These are phyloP conservation scores for Pichia heedii DNA, from an alignment of 805 yeast species.

Conservation along the genomic window DNA sequence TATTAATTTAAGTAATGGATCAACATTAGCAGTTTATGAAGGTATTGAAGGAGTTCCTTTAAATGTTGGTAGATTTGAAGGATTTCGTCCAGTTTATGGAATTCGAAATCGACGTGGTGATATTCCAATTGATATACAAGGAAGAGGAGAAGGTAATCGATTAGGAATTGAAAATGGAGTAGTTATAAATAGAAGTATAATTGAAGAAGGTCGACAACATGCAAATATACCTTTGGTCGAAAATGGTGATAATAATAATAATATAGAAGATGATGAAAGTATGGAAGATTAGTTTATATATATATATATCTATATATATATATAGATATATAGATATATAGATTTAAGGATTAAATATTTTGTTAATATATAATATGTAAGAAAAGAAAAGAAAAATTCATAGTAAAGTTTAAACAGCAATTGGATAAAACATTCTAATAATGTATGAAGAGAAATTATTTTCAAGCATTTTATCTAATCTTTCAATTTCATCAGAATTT, in stretches of 20 bases:
- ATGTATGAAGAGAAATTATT: conserved; percentile 8
- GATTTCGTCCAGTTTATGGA: not conserved
- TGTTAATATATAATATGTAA: not conserved
- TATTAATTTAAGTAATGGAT: not conserved
- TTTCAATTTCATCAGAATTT: conserved; percentile 6
- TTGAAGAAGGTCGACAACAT: too few relatives aligned
- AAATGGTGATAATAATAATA: too few relatives aligned
- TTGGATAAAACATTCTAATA: conserved; percentile 22
- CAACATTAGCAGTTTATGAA: not conserved
- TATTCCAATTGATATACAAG: not conserved
- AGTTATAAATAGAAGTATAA: too few relatives aligned
- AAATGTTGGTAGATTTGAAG: not conserved
- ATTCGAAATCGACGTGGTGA: not conserved
- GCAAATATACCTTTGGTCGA: too few relatives aligned
- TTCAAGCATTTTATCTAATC: conserved; percentile 9
- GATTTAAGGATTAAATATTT: not conserved
- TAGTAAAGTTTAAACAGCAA: conserved; percentile 16
- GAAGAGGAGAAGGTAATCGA: conserved; percentile 2
- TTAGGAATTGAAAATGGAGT: conserved; percentile 9
- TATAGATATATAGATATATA: not conserved
- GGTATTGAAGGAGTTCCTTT: not conserved
- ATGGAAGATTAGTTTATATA: conserved; percentile 26
- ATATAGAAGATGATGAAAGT: conserved; percentile 32
- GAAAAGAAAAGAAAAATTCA: not conserved
- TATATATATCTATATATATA: not conserved